Evolutionary conservation across 2,329 filamentous ascomycete genomes (phyloP).

Genomic region (Cercospora citrullina): DNA sequence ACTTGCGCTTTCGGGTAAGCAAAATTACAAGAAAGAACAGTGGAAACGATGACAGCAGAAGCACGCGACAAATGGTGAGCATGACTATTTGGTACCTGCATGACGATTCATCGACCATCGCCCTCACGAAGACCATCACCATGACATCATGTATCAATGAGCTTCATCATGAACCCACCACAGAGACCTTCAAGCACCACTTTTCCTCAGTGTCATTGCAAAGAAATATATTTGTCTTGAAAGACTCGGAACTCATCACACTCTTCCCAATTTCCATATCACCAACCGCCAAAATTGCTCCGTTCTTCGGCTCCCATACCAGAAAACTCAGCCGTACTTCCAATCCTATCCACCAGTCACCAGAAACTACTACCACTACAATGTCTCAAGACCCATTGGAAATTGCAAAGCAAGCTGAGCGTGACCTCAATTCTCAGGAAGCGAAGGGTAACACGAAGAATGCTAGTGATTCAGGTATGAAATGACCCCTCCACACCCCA

Average conservation of each 20-base stretch:
- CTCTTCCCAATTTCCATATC: too few relatives aligned
- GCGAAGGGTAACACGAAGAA: slow-evolving; percentile 32
- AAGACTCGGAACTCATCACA: too few relatives aligned
- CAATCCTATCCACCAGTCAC: background rate
- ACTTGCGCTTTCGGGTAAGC: background rate
- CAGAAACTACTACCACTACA: slow-evolving; percentile 21
- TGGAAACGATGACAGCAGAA: background rate
- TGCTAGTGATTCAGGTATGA: slow-evolving; percentile 24
- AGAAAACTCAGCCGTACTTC: slow-evolving; percentile 6
- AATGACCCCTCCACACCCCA: background rate
- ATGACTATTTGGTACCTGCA: slow-evolving; percentile 10
- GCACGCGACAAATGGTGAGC: background rate
- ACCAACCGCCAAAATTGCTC: slow-evolving; percentile 4
- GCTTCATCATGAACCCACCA: slow-evolving; percentile 7
- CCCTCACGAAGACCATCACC: slow-evolving; percentile 9
- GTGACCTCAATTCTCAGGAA: slow-evolving; percentile 49
- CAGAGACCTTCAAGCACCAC: background rate
- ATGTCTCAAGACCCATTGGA: slow-evolving; percentile 50
- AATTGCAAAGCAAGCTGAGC: slow-evolving; percentile 51
- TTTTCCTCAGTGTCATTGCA: slow-evolving; percentile 2
- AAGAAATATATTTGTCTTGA: background rate
- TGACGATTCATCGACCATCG: slow-evolving; percentile 8
- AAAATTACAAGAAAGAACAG: background rate
- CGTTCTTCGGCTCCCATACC: slow-evolving; percentile 2
- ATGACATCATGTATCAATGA: slow-evolving; percentile 8